Evolutionary conservation across 306 rosid genomes (phyloP).

Genomic region (Pueraria montana): DNA sequence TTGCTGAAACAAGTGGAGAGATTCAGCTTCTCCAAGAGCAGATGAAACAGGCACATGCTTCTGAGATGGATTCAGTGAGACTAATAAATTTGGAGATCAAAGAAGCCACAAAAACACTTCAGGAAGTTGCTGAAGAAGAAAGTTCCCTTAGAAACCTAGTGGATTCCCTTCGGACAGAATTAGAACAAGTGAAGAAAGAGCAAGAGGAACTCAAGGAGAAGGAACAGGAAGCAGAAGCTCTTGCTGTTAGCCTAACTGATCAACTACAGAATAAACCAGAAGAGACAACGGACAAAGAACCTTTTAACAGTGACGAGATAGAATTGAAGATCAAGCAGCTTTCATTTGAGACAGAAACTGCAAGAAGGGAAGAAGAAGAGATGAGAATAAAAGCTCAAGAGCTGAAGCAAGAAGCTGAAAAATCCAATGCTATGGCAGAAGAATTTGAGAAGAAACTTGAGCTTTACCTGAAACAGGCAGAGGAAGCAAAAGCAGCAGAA

Average conservation of each 20-base stretch:
- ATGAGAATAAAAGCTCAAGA: conserved; percentile 53
- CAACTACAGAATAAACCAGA: conserved; percentile 42
- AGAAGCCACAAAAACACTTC: conserved; percentile 68
- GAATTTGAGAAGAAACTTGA: conserved; percentile 66
- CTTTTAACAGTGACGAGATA: conserved; percentile 32
- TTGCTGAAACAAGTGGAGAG: conserved; percentile 64
- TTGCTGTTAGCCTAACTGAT: conserved; percentile 45
- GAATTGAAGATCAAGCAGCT: conserved; percentile 55
- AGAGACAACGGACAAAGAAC: conserved; percentile 35
- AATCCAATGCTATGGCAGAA: conserved; percentile 42
- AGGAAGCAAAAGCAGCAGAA: conserved; percentile 75
- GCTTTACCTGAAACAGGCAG: conserved; percentile 57
- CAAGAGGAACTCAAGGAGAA: conserved; percentile 53
- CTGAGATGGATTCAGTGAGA: conserved; percentile 71
- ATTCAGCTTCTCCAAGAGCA: conserved; percentile 68
- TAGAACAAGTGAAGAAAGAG: conserved; percentile 69
- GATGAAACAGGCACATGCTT: conserved; percentile 63
- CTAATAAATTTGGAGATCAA: conserved; percentile 64
- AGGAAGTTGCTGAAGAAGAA: conserved; percentile 75
- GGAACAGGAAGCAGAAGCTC: conserved; percentile 54
- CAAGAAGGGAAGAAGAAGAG: conserved; percentile 64
- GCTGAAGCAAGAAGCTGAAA: conserved; percentile 65
- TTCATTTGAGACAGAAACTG: conserved; percentile 55
- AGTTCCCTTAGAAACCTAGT: conserved; percentile 60
- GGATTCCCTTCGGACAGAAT: conserved; percentile 58